Conservation (phyloP, 2,329 filamentous ascomycete species). For the Calonectria pseudoturangicola region DNA sequence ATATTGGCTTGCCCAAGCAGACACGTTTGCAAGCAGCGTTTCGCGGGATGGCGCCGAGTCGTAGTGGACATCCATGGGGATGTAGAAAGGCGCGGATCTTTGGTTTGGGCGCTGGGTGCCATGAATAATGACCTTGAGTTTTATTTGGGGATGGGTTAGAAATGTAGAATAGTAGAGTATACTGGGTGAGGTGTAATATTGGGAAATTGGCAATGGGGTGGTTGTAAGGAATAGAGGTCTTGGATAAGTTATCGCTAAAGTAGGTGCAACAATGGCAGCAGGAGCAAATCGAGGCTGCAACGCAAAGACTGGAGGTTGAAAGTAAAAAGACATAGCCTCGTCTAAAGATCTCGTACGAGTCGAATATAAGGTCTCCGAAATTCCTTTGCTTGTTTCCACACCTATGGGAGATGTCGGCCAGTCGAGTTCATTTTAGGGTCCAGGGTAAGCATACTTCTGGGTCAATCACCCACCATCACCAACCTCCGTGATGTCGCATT, state of each 20-base stretch:
- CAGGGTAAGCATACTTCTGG: not conserved
- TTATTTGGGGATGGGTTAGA: constrained; percentile 8
- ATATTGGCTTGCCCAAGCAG: constrained; percentile 38
- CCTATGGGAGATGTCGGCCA: not conserved
- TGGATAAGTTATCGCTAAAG: not conserved
- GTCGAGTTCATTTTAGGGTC: not conserved
- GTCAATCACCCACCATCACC: not conserved
- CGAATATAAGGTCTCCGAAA: too few relatives aligned
- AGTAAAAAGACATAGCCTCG: constrained; percentile 51
- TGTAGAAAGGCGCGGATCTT: constrained; percentile 35
- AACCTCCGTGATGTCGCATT: not conserved
- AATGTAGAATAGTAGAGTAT: not conserved
- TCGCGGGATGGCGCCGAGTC: constrained; percentile 40
- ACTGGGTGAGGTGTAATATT: not conserved
- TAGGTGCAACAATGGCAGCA: not conserved
- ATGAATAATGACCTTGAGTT: constrained; percentile 48
- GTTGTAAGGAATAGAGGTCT: constrained; percentile 12
- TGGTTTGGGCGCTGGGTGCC: constrained; percentile 22
- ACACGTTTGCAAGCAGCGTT: constrained; percentile 42
- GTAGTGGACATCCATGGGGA: constrained; percentile 44
- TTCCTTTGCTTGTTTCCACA: not conserved
- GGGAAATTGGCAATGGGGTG: not conserved
- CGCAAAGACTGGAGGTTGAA: constrained; percentile 54
- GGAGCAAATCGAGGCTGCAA: constrained; percentile 13
- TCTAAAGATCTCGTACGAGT: not conserved